Evolutionary conservation across 78 protist species (phyloP), one percentile per base, ranked within the genome.

Genomic region (Creolimax fragrantissima): DNA sequence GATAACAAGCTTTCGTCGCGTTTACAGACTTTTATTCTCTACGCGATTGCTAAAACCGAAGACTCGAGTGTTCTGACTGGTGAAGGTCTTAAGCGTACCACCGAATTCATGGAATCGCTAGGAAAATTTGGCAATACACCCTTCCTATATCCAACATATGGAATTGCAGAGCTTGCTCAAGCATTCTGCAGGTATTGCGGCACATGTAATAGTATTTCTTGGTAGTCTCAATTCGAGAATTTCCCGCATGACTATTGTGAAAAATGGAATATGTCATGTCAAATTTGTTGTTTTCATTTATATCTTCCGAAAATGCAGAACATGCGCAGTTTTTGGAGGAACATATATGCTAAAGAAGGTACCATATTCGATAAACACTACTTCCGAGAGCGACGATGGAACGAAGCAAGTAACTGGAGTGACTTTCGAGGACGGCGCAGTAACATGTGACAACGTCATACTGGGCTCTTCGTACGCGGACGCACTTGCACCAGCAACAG

Each of bases 141-240:
- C 86, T 83, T 17, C 7, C 86, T 83, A 6, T 83, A 35, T 11
- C 86, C 86, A 41, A 24, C 7, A 0, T 83, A 83, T 83, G 86
- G 86, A 39, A 5, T 6, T 24, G 86, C 86, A 5, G 86, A 83
- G 35, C 6, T 83, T 6, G 86, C 86, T 11, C 86, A 83, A 41
- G 86, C 86, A 11, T 83, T 83, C 37, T 83, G 86, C 86, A 83
- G 88, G 44, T 44, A 58, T 58, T 58, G n/a, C n/a, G n/a, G n/a
- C n/a, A n/a, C n/a, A n/a, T n/a, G n/a, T n/a, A n/a, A n/a, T n/a
- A n/a, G n/a, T n/a, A n/a, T n/a, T n/a, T n/a, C n/a, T n/a, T n/a
- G n/a, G n/a, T n/a, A n/a, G n/a, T n/a, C n/a, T n/a, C n/a, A n/a
- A n/a, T n/a, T n/a, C n/a, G n/a, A n/a, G n/a, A n/a, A n/a, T n/a